phyloP scores from a whole-genome alignment of 176 grass and related monocot genomes.

The Metroxylon sagu region DNA sequence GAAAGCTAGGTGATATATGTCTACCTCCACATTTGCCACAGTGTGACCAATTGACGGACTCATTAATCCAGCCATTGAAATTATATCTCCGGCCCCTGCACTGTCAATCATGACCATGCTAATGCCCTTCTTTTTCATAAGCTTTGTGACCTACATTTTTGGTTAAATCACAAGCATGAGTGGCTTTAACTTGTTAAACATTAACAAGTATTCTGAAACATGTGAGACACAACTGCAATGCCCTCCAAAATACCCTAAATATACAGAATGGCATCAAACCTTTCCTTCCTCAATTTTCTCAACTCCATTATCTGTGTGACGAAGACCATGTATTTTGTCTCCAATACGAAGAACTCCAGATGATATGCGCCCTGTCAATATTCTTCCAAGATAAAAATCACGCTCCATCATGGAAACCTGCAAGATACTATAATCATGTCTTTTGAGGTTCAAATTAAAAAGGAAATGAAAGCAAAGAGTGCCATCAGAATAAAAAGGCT shows the following conservation, averaged over 20 bases:
- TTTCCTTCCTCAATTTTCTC: constrained; percentile 96
- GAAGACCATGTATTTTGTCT: constrained; percentile 84
- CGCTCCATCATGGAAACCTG: constrained; percentile 99
- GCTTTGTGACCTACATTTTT: constrained; percentile 65
- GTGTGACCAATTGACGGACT: constrained; percentile 95
- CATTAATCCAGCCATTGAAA: constrained; percentile 94
- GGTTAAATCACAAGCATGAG: too few species aligned
- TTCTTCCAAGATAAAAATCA: constrained; percentile 96
- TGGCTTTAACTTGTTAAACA: too few species aligned
- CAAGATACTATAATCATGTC: constrained; percentile 21
- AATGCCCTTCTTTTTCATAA: constrained; percentile 99
- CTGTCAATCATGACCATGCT: constrained; percentile 59
- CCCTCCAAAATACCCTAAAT: too few species aligned
- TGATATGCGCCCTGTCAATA: constrained; percentile 88
- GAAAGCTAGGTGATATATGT: too few species aligned
- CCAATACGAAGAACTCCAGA: constrained; percentile 71
- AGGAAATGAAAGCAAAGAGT: not conserved
- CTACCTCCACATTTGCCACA: constrained; percentile 80
- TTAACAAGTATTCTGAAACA: too few species aligned
- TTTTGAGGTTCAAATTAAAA: constrained; percentile 5
- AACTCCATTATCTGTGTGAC: constrained; percentile 55
- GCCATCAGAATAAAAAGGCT: too few species aligned
- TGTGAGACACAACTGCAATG: too few species aligned
- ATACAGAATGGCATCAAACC: constrained; percentile 27
- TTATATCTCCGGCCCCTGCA: constrained; percentile 93